Evolutionary conservation across 2,329 filamentous ascomycete species (phyloP), one percentile per base, ranked within the genome.

Genomic region (Zasmidium citrigriseum): DNA sequence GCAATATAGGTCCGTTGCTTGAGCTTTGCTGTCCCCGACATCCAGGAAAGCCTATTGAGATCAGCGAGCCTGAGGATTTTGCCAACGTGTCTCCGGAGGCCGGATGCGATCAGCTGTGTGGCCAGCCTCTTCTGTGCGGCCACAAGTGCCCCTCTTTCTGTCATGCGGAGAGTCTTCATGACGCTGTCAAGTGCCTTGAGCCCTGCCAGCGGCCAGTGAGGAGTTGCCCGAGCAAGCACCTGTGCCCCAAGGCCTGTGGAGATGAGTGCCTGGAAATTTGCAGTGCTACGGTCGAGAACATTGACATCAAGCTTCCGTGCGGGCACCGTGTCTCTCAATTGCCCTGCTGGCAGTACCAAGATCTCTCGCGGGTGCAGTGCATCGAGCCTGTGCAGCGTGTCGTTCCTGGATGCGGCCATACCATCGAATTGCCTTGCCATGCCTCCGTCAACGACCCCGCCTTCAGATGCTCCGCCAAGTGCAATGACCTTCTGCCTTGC

Each of bases 11-110:
- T 0, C 64, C 66, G 0, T 57, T 64, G 0, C 70, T 90, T 1
- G 77, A 81, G 18, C 76, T 90, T 0, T 76, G 78, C 52, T 90
- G 88, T 57, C 80, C 84, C 3, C 82, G 87, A 0, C 88, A 91
- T 65, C 77, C 77, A 0, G 75, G 84, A 0, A 81, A 73, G 0
- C 64, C 71, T 0, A 82, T 89, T 11, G 18, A 67, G 1, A 83
- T 85, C 1, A 78, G 78, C 0, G 62, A 73, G 1, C 82, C 86
- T 0, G 82, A 86, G 1, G 78, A 89, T 59, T 89, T 90, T 63
- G 59, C 75, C 0, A 78, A 68, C 59, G 71, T 77, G 57, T 81
- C 68, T 0, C 87, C 87, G 0, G 87, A 90, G 68, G 86, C 86
- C 44, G 87, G 87, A 0, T 89, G 86, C 63, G 67, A 69, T 45